Conservation (phyloP, 371 early-diverging fungal species). For the Mortierella sp. region DNA sequence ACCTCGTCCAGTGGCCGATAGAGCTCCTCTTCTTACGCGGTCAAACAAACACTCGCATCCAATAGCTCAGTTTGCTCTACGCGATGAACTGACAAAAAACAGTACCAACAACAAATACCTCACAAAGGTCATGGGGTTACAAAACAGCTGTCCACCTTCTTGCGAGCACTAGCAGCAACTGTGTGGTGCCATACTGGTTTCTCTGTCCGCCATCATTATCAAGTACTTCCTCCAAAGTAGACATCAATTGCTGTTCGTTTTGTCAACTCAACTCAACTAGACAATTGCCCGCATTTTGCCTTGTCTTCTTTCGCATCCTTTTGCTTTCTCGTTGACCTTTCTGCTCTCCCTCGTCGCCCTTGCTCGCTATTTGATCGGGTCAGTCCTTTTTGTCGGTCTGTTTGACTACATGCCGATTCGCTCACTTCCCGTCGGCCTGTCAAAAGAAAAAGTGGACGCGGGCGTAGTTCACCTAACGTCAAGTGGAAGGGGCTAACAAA, state of each 20-base stretch:
- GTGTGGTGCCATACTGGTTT: neutral
- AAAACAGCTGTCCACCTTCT: neutral
- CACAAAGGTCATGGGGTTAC: neutral
- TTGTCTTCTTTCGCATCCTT: neutral
- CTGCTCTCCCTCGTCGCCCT: no score
- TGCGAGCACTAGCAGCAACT: neutral
- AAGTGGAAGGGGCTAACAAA: neutral
- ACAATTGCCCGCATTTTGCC: neutral
- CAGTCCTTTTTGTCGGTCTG: no score
- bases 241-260: neutral
- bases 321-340: neutral
- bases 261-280: neutral
- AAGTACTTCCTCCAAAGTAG: neutral
- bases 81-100: neutral
- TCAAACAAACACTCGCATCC: no score
- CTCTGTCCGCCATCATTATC: neutral
- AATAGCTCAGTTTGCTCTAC: neutral
- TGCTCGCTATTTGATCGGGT: no score
- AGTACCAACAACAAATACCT: neutral
- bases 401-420: neutral
- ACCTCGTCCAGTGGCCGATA: neutral
- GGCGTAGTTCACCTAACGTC: neutral
- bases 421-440: neutral
- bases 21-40: neutral
- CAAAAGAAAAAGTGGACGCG: neutral